Base-by-base conservation (phyloP, 768 basidiomycete species). In the Grammothele lineata region DNA sequence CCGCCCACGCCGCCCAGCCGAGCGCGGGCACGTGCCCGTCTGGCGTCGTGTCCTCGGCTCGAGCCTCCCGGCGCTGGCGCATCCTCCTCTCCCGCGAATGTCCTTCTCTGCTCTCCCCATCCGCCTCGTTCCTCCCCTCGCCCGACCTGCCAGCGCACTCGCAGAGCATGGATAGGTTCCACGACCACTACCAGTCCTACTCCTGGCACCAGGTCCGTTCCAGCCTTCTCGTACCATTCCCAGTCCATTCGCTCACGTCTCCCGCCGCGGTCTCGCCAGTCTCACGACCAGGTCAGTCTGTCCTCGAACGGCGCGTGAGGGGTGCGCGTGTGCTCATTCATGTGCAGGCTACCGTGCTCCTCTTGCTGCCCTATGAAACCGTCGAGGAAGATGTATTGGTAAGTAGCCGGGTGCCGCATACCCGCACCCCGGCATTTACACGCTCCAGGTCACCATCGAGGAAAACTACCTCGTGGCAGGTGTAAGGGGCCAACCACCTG, bases 181-280 rank as follows among this genome's bases (percentile, higher is more conserved):
- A 59, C 52, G 61, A 64, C 43, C 49, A 57, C 37, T 57, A 64
- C 55, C 70, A 68, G 39, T 67, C 75, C 17, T 91, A 91, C 58
- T 87, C 88, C 54, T 91, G 88, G 88, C 89, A 91, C 66, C 88
- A 91, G 79, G 88, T 88, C 59, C 52, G 76, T 64, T 41, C 15
- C 24, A 43, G 6, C 7, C 36, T 48, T 15, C 41, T 35, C 32
- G 40, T 32, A 36, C 40, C 14, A 40, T 6, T 15, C 24, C 22
- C 25, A 9, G 9, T 12, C 15, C 42, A 11, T n/a, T 12, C 11
- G 35, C 19, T 14, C 35, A 14, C 53, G 25, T 35, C 14, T 37
- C 26, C 47, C 45, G 43, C 37, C 33, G 33, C 54, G 32, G 23
- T 21, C 33, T 7, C 19, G 35, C 12, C 40, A 91, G 88, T 89